Conservation (phyloP, 73 alveolate genomes). For the Tetrahymena borealis region DNA sequence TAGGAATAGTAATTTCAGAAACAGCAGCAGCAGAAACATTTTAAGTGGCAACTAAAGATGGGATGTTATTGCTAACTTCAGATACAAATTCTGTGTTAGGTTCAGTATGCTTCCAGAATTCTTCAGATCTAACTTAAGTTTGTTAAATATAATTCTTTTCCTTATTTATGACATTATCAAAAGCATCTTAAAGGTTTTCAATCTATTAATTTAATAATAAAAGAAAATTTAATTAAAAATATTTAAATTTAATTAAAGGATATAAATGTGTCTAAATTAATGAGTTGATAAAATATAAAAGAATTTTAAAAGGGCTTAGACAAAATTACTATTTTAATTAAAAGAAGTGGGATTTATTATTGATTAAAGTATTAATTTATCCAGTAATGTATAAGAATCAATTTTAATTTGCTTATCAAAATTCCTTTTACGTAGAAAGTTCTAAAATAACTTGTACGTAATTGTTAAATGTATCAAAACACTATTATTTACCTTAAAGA, state of each 20-base stretch:
- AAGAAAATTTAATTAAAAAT: background rate
- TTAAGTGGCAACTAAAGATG: no score
- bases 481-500: background rate
- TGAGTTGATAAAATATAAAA: no score
- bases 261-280: no score
- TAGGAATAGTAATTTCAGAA: background rate
- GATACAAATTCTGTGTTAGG: background rate
- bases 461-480: no score
- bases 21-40: background rate
- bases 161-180: background rate
- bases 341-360: no score
- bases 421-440: no score
- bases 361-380: no score
- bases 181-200: background rate
- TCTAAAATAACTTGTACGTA: no score
- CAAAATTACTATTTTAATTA: no score
- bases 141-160: background rate
- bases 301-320: no score
- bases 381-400: no score
- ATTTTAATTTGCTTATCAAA: no score
- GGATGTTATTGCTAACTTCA: background rate
- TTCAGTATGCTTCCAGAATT: background rate
- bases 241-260: background rate
- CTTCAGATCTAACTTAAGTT: background rate
- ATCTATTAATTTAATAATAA: background rate